Conservation (phyloP, 2,329 filamentous ascomycete genomes). For the Sporothrix humicola region DNA sequence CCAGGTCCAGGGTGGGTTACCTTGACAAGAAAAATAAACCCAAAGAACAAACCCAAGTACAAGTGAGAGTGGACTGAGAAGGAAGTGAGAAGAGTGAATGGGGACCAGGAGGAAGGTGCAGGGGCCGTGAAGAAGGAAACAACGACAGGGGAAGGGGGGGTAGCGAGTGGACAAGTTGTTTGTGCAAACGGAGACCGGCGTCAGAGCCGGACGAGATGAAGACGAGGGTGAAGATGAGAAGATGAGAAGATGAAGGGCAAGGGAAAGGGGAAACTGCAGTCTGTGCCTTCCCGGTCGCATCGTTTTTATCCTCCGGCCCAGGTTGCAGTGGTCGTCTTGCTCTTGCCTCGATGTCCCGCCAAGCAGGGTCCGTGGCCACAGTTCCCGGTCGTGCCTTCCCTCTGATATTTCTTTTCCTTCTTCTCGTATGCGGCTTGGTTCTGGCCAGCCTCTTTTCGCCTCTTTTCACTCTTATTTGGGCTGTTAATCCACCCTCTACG, state of each 20-base stretch:
- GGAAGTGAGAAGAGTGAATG: slow-evolving; percentile 16
- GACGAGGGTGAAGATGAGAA: slow-evolving; percentile 20
- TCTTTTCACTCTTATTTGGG: not conserved
- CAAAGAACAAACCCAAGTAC: not conserved
- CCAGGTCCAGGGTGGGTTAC: not conserved
- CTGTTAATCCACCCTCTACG: slow-evolving; percentile 9
- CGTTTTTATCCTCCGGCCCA: slow-evolving; percentile 18
- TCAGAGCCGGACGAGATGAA: slow-evolving; percentile 1
- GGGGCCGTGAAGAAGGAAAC: not conserved
- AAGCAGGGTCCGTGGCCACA: slow-evolving; percentile 26
- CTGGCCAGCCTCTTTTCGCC: slow-evolving; percentile 23
- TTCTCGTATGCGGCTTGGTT: slow-evolving; percentile 20
- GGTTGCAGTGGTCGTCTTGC: slow-evolving; percentile 16
- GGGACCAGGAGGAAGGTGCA: not conserved
- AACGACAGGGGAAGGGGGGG: not conserved
- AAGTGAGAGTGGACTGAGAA: not conserved
- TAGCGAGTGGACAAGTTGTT: slow-evolving; percentile 1
- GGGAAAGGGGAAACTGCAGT: slow-evolving; percentile 7
- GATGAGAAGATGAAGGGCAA: not conserved
- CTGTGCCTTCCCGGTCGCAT: slow-evolving; percentile 29
- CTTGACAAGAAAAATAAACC: not conserved
- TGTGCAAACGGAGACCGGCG: slow-evolving; percentile 3
- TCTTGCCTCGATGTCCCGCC: slow-evolving; percentile 15
- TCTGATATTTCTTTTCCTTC: not conserved
- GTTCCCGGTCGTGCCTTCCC: slow-evolving; percentile 10